Conservation (phyloP, 495 filamentous ascomycete species). For the Pyronema omphalodes region DNA sequence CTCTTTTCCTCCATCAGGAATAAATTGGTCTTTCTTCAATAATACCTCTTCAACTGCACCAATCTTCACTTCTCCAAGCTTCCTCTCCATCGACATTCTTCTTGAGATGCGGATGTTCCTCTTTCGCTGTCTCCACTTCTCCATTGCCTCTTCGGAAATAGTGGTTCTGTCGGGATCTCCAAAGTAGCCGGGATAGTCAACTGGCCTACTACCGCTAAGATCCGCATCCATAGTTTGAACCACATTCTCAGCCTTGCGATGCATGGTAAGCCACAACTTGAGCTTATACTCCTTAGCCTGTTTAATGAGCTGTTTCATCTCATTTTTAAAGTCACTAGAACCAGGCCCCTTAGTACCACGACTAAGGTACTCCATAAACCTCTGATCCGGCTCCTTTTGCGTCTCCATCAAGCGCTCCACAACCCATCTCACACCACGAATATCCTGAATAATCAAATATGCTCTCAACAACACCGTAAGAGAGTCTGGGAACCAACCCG, state of each 20-base stretch:
- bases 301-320: neutral
- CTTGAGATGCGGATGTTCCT: no score
- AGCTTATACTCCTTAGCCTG: neutral
- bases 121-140: no score
- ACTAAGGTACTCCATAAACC: conserved; percentile 12
- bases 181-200: neutral
- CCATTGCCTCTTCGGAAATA: no score
- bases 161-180: no score
- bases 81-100: no score
- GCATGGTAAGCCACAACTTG: neutral
- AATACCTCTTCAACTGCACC: no score
- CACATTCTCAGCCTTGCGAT: neutral
- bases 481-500: conserved; percentile 13
- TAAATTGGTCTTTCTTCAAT: no score
- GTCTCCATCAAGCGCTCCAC: conserved; percentile 11
- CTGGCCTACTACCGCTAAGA: neutral
- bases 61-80: no score
- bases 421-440: conserved; percentile 13
- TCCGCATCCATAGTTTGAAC: neutral
- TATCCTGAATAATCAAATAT: conserved; percentile 14
- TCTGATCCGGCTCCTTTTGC: conserved; percentile 7
- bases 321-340: neutral
- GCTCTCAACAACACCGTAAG: conserved; percentile 17
- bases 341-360: conserved; percentile 7
- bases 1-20: no score